phyloP scores from a whole-genome alignment of 2,329 filamentous ascomycete species.

The Aspergillus sp. region DNA sequence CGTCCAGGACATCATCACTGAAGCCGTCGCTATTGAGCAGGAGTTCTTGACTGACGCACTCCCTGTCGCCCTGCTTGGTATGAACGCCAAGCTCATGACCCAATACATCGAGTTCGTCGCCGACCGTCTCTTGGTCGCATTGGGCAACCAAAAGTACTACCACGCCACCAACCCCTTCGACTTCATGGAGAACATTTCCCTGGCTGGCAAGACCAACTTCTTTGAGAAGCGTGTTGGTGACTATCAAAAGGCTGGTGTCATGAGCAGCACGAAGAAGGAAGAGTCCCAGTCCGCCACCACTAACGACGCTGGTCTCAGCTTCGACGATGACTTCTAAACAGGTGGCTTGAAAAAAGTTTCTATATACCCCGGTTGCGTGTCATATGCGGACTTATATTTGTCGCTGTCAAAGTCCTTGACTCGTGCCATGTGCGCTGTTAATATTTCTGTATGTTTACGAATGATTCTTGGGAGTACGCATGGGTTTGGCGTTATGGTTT shows the following conservation, averaged over 20 bases:
- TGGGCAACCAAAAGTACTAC: slow-evolving; percentile 93
- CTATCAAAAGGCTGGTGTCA: slow-evolving; percentile 99
- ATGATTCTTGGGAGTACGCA: slow-evolving; percentile 27
- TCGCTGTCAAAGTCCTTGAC: slow-evolving; percentile 4
- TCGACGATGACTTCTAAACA: slow-evolving; percentile 92
- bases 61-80: slow-evolving; percentile 85
- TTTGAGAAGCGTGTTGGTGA: slow-evolving; percentile 99
- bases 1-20: slow-evolving; percentile 81
- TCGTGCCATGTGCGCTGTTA: slow-evolving; percentile 16
- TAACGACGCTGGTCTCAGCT: slow-evolving; percentile 68
- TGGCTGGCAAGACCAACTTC: slow-evolving; percentile 99
- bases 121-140: slow-evolving; percentile 83
- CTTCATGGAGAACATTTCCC: slow-evolving; percentile 99
- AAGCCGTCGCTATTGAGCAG: slow-evolving; percentile 91
- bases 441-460: slow-evolving; percentile 25
- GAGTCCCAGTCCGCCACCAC: slow-evolving; percentile 39
- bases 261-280: slow-evolving; percentile 78
- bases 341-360: slow-evolving; percentile 1
- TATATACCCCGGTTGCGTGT: slow-evolving; percentile 15
- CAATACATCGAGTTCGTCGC: slow-evolving; percentile 99
- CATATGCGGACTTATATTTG: not conserved
- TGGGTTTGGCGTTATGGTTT: slow-evolving; percentile 26
- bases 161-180: slow-evolving; percentile 93
- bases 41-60: slow-evolving; percentile 97
- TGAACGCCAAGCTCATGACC: slow-evolving; percentile 97